Percentiles rank a stretch among this genome's conserved stretches.
Conservation (phyloP, 257 asterid species). For the Parsonsia alboflavescens region DNA sequence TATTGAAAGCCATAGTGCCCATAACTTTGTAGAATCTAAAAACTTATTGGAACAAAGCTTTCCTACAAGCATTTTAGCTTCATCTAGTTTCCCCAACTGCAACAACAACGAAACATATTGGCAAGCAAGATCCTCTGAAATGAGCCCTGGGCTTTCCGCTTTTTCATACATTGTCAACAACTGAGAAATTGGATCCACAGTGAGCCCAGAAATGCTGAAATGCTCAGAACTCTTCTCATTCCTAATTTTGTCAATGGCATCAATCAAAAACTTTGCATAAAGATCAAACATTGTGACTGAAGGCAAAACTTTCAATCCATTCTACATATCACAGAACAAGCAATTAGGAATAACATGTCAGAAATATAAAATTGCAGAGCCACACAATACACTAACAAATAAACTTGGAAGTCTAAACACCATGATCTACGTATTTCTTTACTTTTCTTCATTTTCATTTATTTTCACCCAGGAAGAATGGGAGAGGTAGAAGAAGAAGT, state of each 20-base stretch:
- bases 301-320: conserved; percentile 52
- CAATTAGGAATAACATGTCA: background rate
- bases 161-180: conserved; percentile 57
- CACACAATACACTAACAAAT: no score
- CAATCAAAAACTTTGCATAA: conserved; percentile 65
- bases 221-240: conserved; percentile 28
- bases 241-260: conserved; percentile 31
- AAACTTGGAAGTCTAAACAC: no score
- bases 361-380: background rate
- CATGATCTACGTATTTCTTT: no score
- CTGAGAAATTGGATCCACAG: conserved; percentile 50
- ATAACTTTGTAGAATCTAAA: conserved; percentile 48
- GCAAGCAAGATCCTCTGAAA: conserved; percentile 71
- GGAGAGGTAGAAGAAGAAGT: no score
- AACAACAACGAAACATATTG: conserved; percentile 59
- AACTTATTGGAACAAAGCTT: conserved; percentile 58
- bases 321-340: conserved; percentile 29
- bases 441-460: no score
- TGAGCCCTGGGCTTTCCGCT: conserved; percentile 56
- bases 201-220: conserved; percentile 26
- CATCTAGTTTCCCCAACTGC: conserved; percentile 51
- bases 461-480: no score
- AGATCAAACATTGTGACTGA: conserved; percentile 47
- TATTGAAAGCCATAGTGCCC: conserved; percentile 63
- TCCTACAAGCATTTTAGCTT: conserved; percentile 52